Evolutionary conservation across 2,329 filamentous ascomycete genomes (phyloP).

Genomic region (Penicillium brevicompactum): DNA sequence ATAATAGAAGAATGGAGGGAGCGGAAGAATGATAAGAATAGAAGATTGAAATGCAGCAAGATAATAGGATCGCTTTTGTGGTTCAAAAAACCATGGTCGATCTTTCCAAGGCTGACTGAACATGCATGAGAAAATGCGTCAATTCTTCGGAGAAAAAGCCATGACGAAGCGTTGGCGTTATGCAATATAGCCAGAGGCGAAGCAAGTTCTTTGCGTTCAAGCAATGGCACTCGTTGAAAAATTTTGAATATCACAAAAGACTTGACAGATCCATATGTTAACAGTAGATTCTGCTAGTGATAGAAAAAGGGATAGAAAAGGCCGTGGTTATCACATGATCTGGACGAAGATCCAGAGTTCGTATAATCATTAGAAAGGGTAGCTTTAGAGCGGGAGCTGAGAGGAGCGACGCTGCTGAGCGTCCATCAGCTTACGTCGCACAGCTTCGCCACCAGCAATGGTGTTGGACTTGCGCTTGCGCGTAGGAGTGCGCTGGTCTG

Average conservation of each 20-base stretch:
- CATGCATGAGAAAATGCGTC: background rate
- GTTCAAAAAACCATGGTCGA: conserved; percentile 14
- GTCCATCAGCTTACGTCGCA: conserved; percentile 48
- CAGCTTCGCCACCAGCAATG: conserved; percentile 43
- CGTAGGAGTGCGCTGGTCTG: conserved; percentile 43
- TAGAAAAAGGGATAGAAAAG: conserved; percentile 17
- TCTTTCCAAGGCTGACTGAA: conserved; percentile 12
- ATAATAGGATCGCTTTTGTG: conserved; percentile 21
- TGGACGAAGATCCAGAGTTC: conserved; percentile 23
- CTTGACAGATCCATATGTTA: background rate
- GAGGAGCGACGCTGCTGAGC: conserved; percentile 40
- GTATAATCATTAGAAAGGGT: conserved; percentile 12
- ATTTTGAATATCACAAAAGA: background rate
- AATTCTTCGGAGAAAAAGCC: conserved; percentile 4
- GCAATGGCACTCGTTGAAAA: background rate
- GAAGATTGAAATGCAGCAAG: conserved; percentile 10
- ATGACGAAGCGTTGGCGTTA: background rate
- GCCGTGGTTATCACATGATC: conserved; percentile 29
- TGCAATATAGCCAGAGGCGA: conserved; percentile 4
- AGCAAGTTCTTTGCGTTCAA: conserved; percentile 2
- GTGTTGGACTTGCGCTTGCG: conserved; percentile 43
- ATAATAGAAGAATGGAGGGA: conserved; percentile 6
- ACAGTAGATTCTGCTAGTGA: conserved; percentile 23
- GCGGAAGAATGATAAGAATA: conserved; percentile 12
- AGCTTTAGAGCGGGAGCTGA: conserved; percentile 39